Evolutionary conservation across 345 rosid genomes (phyloP).

Genomic region (Moricandia moricandioides): DNA sequence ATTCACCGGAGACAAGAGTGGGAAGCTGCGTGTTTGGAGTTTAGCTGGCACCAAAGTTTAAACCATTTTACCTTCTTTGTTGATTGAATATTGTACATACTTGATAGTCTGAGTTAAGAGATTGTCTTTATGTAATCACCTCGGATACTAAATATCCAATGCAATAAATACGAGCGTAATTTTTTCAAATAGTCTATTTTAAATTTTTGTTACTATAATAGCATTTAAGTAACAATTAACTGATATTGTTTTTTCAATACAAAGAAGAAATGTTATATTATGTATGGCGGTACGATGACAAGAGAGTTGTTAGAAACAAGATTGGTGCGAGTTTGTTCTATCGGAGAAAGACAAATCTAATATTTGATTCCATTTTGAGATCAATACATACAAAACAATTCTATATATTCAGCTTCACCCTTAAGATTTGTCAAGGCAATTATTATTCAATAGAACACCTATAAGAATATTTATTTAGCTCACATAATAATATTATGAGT

Average conservation of each 20-base stretch:
- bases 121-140: too few relatives aligned
- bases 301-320: constrained; percentile 2
- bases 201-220: too few relatives aligned
- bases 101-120: too few relatives aligned
- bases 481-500: not conserved
- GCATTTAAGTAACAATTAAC: too few relatives aligned
- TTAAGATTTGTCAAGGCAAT: constrained; percentile 6
- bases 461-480: not conserved
- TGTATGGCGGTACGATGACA: not conserved
- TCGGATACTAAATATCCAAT: too few relatives aligned
- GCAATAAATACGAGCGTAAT: too few relatives aligned
- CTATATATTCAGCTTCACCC: not conserved
- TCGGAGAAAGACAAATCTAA: not conserved
- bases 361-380: not conserved
- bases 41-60: constrained; percentile 22
- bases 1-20: constrained; percentile 55
- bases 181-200: too few relatives aligned
- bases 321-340: not conserved
- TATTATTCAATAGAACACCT: not conserved
- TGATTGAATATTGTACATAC: not conserved
- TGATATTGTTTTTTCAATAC: not conserved
- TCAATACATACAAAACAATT: not conserved
- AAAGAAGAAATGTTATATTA: not conserved
- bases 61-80: not conserved
- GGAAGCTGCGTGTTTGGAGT: constrained; percentile 35